Evolutionary conservation across 1,284 basidiomycete species (phyloP).

Genomic region (Thelephora terrestris): DNA sequence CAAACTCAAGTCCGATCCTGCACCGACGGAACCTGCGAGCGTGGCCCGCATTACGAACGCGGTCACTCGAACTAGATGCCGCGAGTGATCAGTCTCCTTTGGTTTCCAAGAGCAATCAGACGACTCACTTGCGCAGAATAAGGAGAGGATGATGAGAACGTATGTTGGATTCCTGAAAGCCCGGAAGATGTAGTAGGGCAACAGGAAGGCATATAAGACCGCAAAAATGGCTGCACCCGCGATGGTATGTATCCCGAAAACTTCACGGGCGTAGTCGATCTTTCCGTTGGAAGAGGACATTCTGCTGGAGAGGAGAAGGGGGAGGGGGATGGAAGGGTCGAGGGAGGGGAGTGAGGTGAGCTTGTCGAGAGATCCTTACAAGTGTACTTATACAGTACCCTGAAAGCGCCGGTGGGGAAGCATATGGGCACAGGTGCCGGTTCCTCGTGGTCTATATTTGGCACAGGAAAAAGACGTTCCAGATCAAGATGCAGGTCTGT

Average conservation of each 20-base stretch:
- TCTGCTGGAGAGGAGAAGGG: no score
- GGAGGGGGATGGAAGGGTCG: no score
- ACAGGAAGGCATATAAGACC: constrained; percentile 30
- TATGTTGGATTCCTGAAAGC: constrained; percentile 29
- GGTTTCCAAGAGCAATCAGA: not conserved
- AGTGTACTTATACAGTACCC: no score
- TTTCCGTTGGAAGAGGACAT: no score
- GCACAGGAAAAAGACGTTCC: no score
- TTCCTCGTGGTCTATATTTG: no score
- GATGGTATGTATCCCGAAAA: constrained; percentile 17
- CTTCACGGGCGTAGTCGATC: not conserved
- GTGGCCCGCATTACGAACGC: constrained; percentile 23
- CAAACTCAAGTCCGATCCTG: constrained; percentile 14
- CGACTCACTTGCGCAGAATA: constrained; percentile 38
- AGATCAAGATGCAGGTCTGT: no score
- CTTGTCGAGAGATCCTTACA: no score
- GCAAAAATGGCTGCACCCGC: constrained; percentile 37
- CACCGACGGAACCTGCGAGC: constrained; percentile 17
- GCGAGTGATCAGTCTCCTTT: not conserved
- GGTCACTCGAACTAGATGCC: constrained; percentile 18
- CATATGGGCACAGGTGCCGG: no score
- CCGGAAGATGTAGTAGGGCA: constrained; percentile 26
- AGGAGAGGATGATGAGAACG: constrained; percentile 29
- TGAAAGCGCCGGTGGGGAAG: no score
- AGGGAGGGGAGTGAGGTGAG: no score